Conservation (phyloP, 2,329 filamentous ascomycete species). For the Ceratocystis variospora region DNA sequence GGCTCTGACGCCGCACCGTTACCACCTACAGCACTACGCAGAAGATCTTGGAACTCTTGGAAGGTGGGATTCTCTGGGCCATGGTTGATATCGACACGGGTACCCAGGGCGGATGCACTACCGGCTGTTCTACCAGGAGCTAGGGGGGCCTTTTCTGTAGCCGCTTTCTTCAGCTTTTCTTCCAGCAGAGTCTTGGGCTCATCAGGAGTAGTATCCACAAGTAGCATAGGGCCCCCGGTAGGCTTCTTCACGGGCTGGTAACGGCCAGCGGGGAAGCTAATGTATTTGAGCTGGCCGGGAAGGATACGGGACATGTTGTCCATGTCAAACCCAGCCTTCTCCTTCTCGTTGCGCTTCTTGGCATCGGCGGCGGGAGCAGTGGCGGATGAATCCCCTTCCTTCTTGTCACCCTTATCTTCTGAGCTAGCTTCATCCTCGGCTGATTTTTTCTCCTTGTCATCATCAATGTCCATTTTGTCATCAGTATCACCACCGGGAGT, state of each 20-base stretch:
- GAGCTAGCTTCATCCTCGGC: constrained; percentile 34
- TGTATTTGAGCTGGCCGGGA: constrained; percentile 84
- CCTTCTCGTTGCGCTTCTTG: constrained; percentile 88
- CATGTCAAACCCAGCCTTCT: constrained; percentile 91
- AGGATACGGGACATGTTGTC: constrained; percentile 95
- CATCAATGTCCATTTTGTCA: constrained; percentile 83
- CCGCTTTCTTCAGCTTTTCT: constrained; percentile 77
- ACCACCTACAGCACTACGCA: neutral
- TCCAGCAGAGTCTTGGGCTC: constrained; percentile 73
- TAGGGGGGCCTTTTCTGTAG: constrained; percentile 47
- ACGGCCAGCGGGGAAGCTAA: constrained; percentile 78
- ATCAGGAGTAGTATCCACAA: constrained; percentile 67
- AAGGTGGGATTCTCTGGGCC: constrained; percentile 24
- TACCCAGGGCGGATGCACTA: constrained; percentile 26
- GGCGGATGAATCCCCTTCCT: constrained; percentile 37
- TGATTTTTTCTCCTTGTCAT: constrained; percentile 40
- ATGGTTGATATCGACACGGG: constrained; percentile 23
- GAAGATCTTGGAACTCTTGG: constrained; percentile 20
- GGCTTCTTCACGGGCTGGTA: constrained; percentile 90
- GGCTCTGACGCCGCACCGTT: neutral
- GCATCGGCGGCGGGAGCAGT: constrained; percentile 34
- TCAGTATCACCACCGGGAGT: constrained; percentile 33
- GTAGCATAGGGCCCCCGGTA: constrained; percentile 84
- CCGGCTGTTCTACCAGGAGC: constrained; percentile 24
- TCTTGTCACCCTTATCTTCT: constrained; percentile 48